Conservation (phyloP, 2,329 filamentous ascomycete species). For the Thelonectria blattea region DNA sequence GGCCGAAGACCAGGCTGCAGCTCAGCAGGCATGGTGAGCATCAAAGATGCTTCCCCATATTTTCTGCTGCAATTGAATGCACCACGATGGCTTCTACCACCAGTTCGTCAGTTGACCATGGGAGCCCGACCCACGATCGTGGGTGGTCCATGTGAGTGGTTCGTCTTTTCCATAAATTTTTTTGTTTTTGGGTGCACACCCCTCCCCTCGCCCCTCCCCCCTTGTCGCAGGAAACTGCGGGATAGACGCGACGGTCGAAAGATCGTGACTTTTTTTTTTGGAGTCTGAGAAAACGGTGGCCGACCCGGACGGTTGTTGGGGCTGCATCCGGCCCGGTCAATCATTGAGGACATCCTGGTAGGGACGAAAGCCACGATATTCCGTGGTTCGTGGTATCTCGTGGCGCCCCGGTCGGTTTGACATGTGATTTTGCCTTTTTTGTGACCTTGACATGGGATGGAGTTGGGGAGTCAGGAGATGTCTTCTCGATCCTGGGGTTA, state of each 20-base stretch:
- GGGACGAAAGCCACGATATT: background rate
- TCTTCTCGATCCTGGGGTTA: background rate
- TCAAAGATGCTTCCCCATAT: background rate
- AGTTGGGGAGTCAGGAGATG: background rate
- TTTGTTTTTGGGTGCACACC: constrained; percentile 12
- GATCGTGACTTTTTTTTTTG: constrained; percentile 24
- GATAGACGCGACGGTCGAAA: constrained; percentile 24
- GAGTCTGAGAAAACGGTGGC: constrained; percentile 18
- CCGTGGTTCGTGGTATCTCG: background rate
- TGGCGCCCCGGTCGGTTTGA: background rate
- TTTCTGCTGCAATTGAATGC: background rate
- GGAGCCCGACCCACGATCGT: constrained; percentile 19
- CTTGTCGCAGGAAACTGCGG: constrained; percentile 8
- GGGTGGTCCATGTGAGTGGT: constrained; percentile 4
- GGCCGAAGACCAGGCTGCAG: no score
- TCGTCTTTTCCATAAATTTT: background rate
- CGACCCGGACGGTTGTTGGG: background rate
- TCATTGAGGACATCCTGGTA: background rate
- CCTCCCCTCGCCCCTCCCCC: constrained; percentile 1
- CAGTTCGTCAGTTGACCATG: constrained; percentile 6
- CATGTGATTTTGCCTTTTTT: constrained; percentile 3
- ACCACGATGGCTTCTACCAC: background rate
- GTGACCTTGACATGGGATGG: background rate
- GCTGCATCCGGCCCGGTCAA: background rate
- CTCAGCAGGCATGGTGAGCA: no score